Conservation (phyloP, 441 rosid genomes). For the Theobroma grandiflorum region DNA sequence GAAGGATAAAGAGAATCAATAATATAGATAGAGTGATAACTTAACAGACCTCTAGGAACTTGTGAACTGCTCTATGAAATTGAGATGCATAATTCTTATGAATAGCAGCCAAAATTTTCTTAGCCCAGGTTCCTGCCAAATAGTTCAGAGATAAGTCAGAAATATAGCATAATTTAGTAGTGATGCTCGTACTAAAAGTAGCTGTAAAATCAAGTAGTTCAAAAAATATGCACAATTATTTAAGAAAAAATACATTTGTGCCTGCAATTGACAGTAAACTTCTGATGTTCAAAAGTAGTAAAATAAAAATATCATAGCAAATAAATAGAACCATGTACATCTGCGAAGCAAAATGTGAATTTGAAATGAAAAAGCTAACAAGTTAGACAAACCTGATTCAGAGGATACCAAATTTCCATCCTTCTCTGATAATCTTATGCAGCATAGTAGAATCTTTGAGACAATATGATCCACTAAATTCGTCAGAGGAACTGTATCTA, state of each 20-base stretch:
- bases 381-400: conserved; percentile 60
- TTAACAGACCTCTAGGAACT: conserved; percentile 73
- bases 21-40: conserved; percentile 19
- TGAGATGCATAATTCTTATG: conserved; percentile 80
- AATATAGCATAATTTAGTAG: conserved; percentile 18
- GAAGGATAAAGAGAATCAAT: conserved; percentile 16
- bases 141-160: conserved; percentile 22
- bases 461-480: conserved; percentile 62
- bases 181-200: background rate
- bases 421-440: conserved; percentile 67
- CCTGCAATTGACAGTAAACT: background rate
- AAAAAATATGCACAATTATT: background rate
- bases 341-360: background rate
- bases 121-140: conserved; percentile 76
- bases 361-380: background rate
- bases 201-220: background rate
- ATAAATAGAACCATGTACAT: background rate
- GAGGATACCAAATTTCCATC: conserved; percentile 47
- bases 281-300: background rate
- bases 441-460: conserved; percentile 66
- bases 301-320: background rate
- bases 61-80: conserved; percentile 60
- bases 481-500: conserved; percentile 71
- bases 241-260: background rate
- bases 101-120: conserved; percentile 65